phyloP scores from a whole-genome alignment of 1,284 basidiomycete genomes.

The Papiliotrema flavescens region DNA sequence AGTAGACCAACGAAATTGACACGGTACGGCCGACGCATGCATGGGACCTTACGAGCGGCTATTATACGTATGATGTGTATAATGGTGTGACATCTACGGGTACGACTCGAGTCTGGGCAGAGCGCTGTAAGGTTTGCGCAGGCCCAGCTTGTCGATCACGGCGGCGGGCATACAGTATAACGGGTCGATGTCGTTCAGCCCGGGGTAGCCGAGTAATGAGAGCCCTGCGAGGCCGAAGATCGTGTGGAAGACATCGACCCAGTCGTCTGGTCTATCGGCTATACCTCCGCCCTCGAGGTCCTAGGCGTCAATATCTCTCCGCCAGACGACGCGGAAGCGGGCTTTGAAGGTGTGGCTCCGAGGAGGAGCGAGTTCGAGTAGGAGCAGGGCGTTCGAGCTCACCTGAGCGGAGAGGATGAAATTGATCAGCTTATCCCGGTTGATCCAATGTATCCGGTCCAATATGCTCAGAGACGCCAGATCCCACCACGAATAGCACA shows the following conservation, averaged over 20 bases:
- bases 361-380: too few species aligned
- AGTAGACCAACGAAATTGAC: conserved; percentile 7
- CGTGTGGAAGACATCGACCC: conserved; percentile 96
- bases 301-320: too few species aligned
- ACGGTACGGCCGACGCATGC: background rate
- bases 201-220: conserved; percentile 83
- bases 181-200: conserved; percentile 78
- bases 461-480: conserved; percentile 84
- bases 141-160: conserved; percentile 64
- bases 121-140: conserved; percentile 48
- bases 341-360: too few species aligned
- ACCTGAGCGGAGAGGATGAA: conserved; percentile 92
- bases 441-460: conserved; percentile 82
- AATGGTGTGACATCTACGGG: background rate
- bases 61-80: conserved; percentile 1
- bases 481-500: conserved; percentile 98
- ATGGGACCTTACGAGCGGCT: too few species aligned
- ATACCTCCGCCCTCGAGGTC: conserved; percentile 90
- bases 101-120: conserved; percentile 15
- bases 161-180: conserved; percentile 91
- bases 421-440: conserved; percentile 66
- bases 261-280: conserved; percentile 87
- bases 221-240: conserved; percentile 87
- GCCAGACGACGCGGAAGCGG: too few species aligned
- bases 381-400: conserved; percentile 18